Evolutionary conservation across 2,329 filamentous ascomycete species (phyloP), one percentile per base, ranked within the genome.

Genomic region (Tympanopsis confertula): DNA sequence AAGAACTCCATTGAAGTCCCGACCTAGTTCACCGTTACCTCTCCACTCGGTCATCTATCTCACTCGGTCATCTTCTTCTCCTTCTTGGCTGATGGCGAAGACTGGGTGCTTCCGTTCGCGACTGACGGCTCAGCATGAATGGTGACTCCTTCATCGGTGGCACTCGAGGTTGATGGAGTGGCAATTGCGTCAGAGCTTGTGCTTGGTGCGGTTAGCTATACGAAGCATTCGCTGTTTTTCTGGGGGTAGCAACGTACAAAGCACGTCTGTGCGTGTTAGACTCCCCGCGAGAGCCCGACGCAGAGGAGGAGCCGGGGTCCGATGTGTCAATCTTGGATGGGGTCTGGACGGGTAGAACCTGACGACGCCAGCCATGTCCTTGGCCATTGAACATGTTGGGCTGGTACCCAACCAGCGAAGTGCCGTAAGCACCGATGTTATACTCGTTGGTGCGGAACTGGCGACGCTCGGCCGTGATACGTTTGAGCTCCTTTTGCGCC

Each of bases 371-470:
- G 7, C 7, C n/a, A 7, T 7, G 7, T 7, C 22, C 22, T 26
- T 26, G 22, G 22, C 22, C 22, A n/a, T n/a, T 10, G 22, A 26
- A 26, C 22, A 70, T 64, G 38, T 59, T 59, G 10, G 69, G 66
- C 38, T 61, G 68, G 49, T 77, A 62, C 13, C 74, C 69, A 37
- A 80, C 72, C 42, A 71, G 66, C 35, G 71, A 65, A 42, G 74
- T 78, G 42, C 77, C 77, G 48, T 81, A 81, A 32, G 77, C 77
- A 41, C 77, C 74, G 43, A 80, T 78, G 50, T 88, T 88, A 63
- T 96, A 96, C 65, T 96, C 91, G 41, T 91, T 91, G 41, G 89
- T 91, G 42, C 91, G 86, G 64, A 94, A 96, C 53, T 94, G 86
- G 43, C 91, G 87, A 41, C 88, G 86, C 56, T 94, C 87, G 20